Evolutionary conservation across 305 asterid species (phyloP).

Genomic region (Coffea humblotiana): DNA sequence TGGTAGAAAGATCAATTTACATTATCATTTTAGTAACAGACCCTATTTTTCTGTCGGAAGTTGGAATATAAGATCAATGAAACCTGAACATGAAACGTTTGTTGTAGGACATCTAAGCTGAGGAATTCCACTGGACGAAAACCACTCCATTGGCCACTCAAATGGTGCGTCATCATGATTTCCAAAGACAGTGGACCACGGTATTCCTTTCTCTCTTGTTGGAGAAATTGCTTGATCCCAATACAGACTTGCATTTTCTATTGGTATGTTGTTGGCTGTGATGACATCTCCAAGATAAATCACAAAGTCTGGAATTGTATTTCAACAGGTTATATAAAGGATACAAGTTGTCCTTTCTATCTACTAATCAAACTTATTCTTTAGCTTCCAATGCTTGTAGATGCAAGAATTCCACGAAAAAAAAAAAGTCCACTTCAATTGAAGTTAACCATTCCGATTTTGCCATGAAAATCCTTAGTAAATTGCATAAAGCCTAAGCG

Average conservation of each 20-base stretch:
- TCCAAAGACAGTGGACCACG: constrained; percentile 80
- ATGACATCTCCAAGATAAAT: constrained; percentile 85
- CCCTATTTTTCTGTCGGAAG: background rate
- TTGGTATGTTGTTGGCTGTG: constrained; percentile 79
- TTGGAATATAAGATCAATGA: background rate
- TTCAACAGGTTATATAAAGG: background rate
- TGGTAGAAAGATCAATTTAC: background rate
- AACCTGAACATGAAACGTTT: constrained; percentile 37
- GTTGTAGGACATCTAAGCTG: constrained; percentile 41
- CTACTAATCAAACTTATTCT: background rate
- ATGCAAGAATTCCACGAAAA: background rate
- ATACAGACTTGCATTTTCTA: constrained; percentile 63
- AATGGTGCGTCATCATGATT: constrained; percentile 90
- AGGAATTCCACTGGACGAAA: constrained; percentile 71
- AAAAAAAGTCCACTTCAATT: background rate
- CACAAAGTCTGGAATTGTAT: constrained; percentile 60
- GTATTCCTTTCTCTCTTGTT: constrained; percentile 59
- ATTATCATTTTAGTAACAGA: background rate
- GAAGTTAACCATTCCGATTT: background rate
- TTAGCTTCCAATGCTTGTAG: background rate
- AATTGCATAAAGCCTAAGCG: background rate
- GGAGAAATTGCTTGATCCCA: constrained; percentile 91
- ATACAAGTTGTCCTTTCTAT: background rate
- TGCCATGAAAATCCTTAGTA: background rate
- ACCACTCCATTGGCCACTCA: constrained; percentile 94